A percentile compares a stretch with the other conserved stretches of the same genome.
These are phyloP conservation scores for Fusarium continuum DNA, from an alignment of 2,329 filamentous ascomycete genomes.

Conservation along the genomic window DNA sequence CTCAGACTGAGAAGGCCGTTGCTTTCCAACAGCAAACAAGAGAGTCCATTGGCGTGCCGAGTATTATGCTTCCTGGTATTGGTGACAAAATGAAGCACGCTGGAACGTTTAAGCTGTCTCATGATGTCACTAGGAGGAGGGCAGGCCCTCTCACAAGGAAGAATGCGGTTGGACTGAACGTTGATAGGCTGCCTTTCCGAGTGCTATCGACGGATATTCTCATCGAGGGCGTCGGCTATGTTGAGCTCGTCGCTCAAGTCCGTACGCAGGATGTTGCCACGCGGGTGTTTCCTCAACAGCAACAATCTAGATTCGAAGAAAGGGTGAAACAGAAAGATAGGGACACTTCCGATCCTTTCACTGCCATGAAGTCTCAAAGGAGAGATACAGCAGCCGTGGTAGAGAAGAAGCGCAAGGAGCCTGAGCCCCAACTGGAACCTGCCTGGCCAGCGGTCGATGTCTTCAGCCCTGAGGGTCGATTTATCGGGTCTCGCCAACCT, in stretches of 20 bases:
- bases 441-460: slow-evolving; percentile 81
- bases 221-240: slow-evolving; percentile 92
- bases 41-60: slow-evolving; percentile 65
- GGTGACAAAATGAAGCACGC: slow-evolving; percentile 72
- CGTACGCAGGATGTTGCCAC: slow-evolving; percentile 61
- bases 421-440: slow-evolving; percentile 43
- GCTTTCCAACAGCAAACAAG: slow-evolving; percentile 73
- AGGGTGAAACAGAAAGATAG: not conserved
- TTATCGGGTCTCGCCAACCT: slow-evolving; percentile 71
- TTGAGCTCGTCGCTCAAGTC: slow-evolving; percentile 87
- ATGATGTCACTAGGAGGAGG: slow-evolving; percentile 84
- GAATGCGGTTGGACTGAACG: slow-evolving; percentile 68
- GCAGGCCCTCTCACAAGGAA: slow-evolving; percentile 76
- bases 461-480: slow-evolving; percentile 85
- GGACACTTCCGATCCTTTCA: slow-evolving; percentile 36
- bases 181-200: slow-evolving; percentile 78
- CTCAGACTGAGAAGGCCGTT: slow-evolving; percentile 80
- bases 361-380: slow-evolving; percentile 41
- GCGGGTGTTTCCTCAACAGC: slow-evolving; percentile 6
- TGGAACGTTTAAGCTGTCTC: slow-evolving; percentile 76
- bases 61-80: slow-evolving; percentile 68
- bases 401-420: slow-evolving; percentile 8
- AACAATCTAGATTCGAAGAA: not conserved
- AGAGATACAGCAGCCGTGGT: slow-evolving; percentile 23
- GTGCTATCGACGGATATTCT: slow-evolving; percentile 85